phyloP scores from a whole-genome alignment of 768 basidiomycete genomes.

The Suillus subaureus region DNA sequence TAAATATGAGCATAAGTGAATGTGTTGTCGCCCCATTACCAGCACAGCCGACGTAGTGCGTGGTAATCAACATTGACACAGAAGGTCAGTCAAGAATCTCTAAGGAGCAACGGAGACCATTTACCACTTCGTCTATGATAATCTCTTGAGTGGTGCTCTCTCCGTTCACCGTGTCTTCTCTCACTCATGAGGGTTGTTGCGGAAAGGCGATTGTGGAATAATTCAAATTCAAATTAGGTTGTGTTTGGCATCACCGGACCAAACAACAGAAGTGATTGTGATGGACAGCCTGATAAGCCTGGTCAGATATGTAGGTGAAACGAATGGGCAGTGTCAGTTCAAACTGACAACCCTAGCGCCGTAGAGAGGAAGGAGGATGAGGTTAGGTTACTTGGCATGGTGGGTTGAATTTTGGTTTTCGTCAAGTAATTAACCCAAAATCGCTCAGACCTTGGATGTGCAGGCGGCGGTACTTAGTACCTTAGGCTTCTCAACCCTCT shows the following conservation, averaged over 20 bases:
- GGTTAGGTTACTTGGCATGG: too few species aligned
- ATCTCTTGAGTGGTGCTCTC: constrained; percentile 7
- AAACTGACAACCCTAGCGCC: too few species aligned
- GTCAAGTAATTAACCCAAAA: too few species aligned
- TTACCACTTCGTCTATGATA: constrained; percentile 26
- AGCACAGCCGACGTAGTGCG: constrained; percentile 10
- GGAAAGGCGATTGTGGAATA: neutral
- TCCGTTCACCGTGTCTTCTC: constrained; percentile 10
- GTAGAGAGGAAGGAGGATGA: too few species aligned
- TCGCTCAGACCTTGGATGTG: too few species aligned
- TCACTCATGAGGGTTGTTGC: constrained; percentile 18
- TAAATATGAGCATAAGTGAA: neutral
- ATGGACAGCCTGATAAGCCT: too few species aligned
- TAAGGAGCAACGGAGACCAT: constrained; percentile 10
- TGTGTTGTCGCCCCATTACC: constrained; percentile 24
- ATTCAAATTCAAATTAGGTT: neutral
- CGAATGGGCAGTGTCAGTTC: too few species aligned
- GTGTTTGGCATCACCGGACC: neutral
- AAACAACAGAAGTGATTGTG: neutral
- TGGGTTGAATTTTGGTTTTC: too few species aligned
- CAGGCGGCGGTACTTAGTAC: too few species aligned
- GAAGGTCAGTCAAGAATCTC: constrained; percentile 24
- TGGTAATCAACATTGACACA: constrained; percentile 28
- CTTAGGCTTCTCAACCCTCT: too few species aligned
- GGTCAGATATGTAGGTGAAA: too few species aligned